Conservation (phyloP, 2,329 filamentous ascomycete species). For the Xylariaceae sp. region DNA sequence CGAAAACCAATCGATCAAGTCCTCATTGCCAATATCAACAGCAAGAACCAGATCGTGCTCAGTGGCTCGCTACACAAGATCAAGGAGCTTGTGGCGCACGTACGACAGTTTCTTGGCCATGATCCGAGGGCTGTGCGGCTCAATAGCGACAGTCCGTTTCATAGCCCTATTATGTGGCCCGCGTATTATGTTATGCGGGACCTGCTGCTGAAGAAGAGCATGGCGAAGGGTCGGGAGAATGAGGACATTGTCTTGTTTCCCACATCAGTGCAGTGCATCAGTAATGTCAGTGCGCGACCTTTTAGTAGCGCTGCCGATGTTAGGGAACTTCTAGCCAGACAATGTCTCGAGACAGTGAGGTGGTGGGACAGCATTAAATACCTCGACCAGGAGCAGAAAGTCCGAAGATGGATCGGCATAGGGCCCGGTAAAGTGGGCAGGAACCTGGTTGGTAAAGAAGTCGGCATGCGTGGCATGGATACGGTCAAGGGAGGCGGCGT, state of each 20-base stretch:
- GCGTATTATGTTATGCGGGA: conserved; percentile 70
- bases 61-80: conserved; percentile 83
- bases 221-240: conserved; percentile 48
- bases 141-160: conserved; percentile 85
- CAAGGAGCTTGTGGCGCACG: conserved; percentile 73
- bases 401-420: conserved; percentile 84
- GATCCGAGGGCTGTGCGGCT: conserved; percentile 83
- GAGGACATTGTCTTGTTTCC: conserved; percentile 72
- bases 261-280: conserved; percentile 70
- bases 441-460: conserved; percentile 92
- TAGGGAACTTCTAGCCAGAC: conserved; percentile 72
- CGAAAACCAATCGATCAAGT: conserved; percentile 79
- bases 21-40: conserved; percentile 88
- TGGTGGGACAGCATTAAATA: conserved; percentile 96
- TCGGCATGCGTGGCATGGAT: conserved; percentile 77
- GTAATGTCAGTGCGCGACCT: conserved; percentile 78
- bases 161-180: conserved; percentile 86
- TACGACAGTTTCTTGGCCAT: conserved; percentile 85
- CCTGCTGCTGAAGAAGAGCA: conserved; percentile 58
- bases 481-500: conserved; percentile 83
- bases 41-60: conserved; percentile 92
- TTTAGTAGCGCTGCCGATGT: conserved; percentile 70
- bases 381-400: conserved; percentile 75
- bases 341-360: conserved; percentile 84
- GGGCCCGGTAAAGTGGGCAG: conserved; percentile 90